phyloP scores from a whole-genome alignment of 768 basidiomycete genomes.

The Cyathus striatus region DNA sequence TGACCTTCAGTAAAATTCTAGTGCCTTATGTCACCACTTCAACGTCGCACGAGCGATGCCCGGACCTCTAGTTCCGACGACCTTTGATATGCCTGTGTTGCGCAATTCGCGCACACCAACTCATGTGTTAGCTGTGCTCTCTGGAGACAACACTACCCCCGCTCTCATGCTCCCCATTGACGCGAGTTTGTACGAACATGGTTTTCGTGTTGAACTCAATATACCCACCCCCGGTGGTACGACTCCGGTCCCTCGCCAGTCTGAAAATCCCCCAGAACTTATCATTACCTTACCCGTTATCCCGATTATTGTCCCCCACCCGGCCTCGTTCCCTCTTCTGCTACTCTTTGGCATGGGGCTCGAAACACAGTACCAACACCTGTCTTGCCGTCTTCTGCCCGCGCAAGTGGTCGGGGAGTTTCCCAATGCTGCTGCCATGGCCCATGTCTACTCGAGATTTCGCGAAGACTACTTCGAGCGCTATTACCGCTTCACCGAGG shows the following conservation, averaged over 20 bases:
- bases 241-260: conserved; percentile 21
- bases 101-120: conserved; percentile 46
- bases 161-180: conserved; percentile 52
- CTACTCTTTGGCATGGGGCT: conserved; percentile 54
- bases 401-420: conserved; percentile 51
- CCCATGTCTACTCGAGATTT: conserved; percentile 38
- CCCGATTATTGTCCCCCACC: conserved; percentile 44
- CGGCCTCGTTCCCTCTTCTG: conserved; percentile 48
- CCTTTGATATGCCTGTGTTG: conserved; percentile 43
- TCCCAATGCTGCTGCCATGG: conserved; percentile 56
- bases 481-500: conserved; percentile 40
- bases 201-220: conserved; percentile 30
- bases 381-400: conserved; percentile 53
- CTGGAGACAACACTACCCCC: conserved; percentile 19
- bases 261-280: conserved; percentile 15
- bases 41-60: conserved; percentile 22
- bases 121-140: conserved; percentile 48
- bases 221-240: conserved; percentile 28
- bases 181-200: conserved; percentile 36
- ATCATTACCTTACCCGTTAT: conserved; percentile 51
- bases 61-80: conserved; percentile 27
- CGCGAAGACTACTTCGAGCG: conserved; percentile 32
- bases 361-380: conserved; percentile 39
- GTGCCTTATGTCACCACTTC: conserved; percentile 41
- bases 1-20: too few relatives aligned